phyloP scores from a whole-genome alignment of 2,329 filamentous ascomycete species.

The Alternaria arbusti region DNA sequence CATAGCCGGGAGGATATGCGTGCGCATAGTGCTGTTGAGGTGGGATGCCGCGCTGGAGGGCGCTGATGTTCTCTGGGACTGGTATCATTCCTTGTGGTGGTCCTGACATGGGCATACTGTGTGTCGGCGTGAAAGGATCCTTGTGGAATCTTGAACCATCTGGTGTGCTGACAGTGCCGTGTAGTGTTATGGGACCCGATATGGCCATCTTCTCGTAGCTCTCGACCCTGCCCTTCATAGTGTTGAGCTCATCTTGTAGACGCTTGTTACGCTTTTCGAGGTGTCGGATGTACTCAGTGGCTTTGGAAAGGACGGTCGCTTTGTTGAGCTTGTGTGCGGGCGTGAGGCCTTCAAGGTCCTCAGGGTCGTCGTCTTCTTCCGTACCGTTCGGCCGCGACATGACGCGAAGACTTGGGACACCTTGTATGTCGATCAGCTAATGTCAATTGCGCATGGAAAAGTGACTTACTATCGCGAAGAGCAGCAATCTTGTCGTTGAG shows the following conservation, averaged over 20 bases:
- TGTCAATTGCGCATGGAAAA: neutral
- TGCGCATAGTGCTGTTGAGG: constrained; percentile 47
- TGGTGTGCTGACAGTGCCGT: constrained; percentile 40
- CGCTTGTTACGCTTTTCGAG: constrained; percentile 88
- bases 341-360: constrained; percentile 71
- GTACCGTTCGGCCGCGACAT: constrained; percentile 68
- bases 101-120: constrained; percentile 35
- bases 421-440: neutral
- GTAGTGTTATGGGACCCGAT: constrained; percentile 50
- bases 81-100: constrained; percentile 51
- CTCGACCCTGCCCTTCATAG: constrained; percentile 75
- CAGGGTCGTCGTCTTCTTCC: constrained; percentile 79
- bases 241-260: constrained; percentile 79
- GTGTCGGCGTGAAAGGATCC: constrained; percentile 42
- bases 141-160: constrained; percentile 47
- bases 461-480: constrained; percentile 72
- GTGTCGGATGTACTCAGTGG: constrained; percentile 94
- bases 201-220: constrained; percentile 74
- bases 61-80: constrained; percentile 51
- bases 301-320: constrained; percentile 93
- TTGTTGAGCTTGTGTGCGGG: constrained; percentile 96
- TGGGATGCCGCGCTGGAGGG: constrained; percentile 47
- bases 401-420: constrained; percentile 83
- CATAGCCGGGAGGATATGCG: constrained; percentile 43
- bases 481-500: constrained; percentile 97